Base-by-base conservation (phyloP, 345 rosid species). In the Boechera stricta region DNA sequence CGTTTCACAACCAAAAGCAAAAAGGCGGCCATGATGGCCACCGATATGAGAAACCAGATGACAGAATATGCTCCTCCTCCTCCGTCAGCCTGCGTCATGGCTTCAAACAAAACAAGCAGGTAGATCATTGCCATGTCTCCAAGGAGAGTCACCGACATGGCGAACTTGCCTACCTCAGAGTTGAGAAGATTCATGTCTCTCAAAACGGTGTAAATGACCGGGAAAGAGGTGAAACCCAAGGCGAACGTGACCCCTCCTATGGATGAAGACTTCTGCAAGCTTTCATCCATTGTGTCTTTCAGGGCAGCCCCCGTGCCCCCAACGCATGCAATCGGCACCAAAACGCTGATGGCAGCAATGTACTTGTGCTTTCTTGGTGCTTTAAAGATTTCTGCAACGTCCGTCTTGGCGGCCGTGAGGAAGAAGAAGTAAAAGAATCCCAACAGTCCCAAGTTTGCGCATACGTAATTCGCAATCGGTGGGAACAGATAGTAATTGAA, bases 401-500 rank as follows among this genome's bases (percentile, higher is more conserved):
- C 93, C 39, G 84, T 84, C 64, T 85, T 82, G 2, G 87, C 90
- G 2, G 88, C 90, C 7, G 83, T 58, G 6, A 87, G 28, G 79
- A 90, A 90, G 9, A 90, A 51, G 78, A 82, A 88, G 54, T 76
- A 82, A 84, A 87, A 83, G 47, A 86, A 83, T 10, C 91, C 97
- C 21, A 87, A 68, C 4, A 73, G 3, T 41, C 91, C 97, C 1
- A 92, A 2, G 72, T 89, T 94, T 65, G 64, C 81, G 2, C 83
- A n/a, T 32, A 92, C 64, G 67, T 72, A 87, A 33, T 74, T 54
- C 1, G 85, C 75, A n/a, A 80, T 73, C 0, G 75, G 86, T 2
- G 97, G 92, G 48, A 85, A 84, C 5, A 85, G 3, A 2, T 18
- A 18, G 16, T 55, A 58, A 7, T 69, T 35, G 56, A 89, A 87